Evolutionary conservation across 2,329 filamentous ascomycete genomes (phyloP).

Genomic region (Cladophialophora bantiana): DNA sequence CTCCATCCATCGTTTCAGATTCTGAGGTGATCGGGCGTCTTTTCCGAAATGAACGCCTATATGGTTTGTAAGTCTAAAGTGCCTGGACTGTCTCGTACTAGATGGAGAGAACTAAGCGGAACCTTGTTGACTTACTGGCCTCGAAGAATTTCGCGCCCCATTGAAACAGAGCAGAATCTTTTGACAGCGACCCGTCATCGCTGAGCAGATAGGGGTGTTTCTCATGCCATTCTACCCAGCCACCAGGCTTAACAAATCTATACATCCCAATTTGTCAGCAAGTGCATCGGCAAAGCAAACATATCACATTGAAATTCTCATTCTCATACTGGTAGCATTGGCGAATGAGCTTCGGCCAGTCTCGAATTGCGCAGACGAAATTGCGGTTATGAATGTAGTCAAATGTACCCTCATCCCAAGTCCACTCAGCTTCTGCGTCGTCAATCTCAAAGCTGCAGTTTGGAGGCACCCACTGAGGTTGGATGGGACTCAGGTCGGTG

Average conservation of each 20-base stretch:
- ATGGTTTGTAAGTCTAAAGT: background rate
- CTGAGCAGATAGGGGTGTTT: constrained; percentile 27
- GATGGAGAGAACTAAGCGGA: constrained; percentile 20
- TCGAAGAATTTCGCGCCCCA: constrained; percentile 43
- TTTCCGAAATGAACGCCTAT: constrained; percentile 2
- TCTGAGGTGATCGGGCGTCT: constrained; percentile 42
- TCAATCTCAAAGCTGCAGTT: constrained; percentile 65
- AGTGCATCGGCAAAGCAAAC: background rate
- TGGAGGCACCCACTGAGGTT: constrained; percentile 55
- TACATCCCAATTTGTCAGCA: background rate
- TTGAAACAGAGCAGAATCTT: constrained; percentile 44
- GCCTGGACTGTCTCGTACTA: constrained; percentile 5
- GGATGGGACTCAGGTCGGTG: constrained; percentile 42
- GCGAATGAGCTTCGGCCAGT: constrained; percentile 55
- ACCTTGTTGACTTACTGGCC: constrained; percentile 23
- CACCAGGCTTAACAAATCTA: constrained; percentile 46
- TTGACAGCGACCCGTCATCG: constrained; percentile 47
- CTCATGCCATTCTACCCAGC: constrained; percentile 50
- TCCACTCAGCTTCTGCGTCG: constrained; percentile 65
- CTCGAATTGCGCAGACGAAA: constrained; percentile 62
- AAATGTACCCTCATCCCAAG: constrained; percentile 61
- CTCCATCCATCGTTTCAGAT: constrained; percentile 41
- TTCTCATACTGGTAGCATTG: constrained; percentile 28
- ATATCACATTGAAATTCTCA: background rate
- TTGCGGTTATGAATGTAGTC: constrained; percentile 68